Evolutionary conservation across 2,329 filamentous ascomycete genomes (phyloP).

Genomic region (Pseudogymnoascus sp.): DNA sequence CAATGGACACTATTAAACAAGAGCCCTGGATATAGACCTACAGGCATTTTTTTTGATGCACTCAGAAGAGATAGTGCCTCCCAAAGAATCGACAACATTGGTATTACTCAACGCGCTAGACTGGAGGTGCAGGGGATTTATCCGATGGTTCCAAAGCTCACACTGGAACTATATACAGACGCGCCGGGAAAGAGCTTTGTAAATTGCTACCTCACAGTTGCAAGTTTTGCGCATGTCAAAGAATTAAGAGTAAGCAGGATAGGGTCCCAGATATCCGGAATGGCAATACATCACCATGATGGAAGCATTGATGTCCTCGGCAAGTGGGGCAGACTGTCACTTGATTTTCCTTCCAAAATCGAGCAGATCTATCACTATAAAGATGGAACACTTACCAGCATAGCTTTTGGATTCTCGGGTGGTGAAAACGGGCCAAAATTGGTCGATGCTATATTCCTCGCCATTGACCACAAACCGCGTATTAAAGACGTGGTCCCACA

Average conservation of each 20-base stretch:
- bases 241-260: not conserved
- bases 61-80: too few relatives aligned
- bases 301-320: conserved; percentile 6
- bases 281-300: conserved; percentile 5
- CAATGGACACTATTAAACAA: too few relatives aligned
- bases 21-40: too few relatives aligned
- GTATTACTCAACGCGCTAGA: too few relatives aligned
- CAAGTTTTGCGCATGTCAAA: not conserved
- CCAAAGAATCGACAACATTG: too few relatives aligned
- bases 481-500: not conserved
- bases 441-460: not conserved
- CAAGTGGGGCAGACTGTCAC: not conserved
- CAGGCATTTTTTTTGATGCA: too few relatives aligned
- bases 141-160: too few relatives aligned
- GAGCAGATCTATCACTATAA: not conserved
- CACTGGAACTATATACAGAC: too few relatives aligned
- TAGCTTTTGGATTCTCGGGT: conserved; percentile 1
- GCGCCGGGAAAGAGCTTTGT: not conserved
- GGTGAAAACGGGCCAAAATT: not conserved
- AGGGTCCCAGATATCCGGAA: not conserved
- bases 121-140: too few relatives aligned
- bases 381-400: conserved; percentile 1
- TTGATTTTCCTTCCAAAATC: not conserved
- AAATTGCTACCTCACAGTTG: not conserved
- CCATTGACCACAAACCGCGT: conserved; percentile 1